These are phyloP conservation scores for Tetrastigma voinierianum DNA, from an alignment of 164 flowering plant genomes.

Conservation along the genomic window DNA sequence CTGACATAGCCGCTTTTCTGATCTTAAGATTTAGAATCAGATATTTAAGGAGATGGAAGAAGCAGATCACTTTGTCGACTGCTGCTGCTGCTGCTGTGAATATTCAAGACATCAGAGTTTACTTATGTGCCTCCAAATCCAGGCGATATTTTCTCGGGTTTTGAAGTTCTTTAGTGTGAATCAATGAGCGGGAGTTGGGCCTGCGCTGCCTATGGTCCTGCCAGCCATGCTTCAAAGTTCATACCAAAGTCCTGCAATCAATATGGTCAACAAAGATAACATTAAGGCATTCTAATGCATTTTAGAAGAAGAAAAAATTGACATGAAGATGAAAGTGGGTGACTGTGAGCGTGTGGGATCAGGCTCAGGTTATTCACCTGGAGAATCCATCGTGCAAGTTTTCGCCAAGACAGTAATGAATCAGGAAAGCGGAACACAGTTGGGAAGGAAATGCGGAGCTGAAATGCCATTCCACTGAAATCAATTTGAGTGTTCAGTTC, in stretches of 20 bases:
- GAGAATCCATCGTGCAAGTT: slow-evolving; percentile 59
- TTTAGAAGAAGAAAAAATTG: slow-evolving; percentile 39
- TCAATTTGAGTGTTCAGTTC: slow-evolving; percentile 58
- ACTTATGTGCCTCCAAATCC: slow-evolving; percentile 56
- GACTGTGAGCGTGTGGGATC: slow-evolving; percentile 90
- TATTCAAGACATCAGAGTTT: slow-evolving; percentile 51
- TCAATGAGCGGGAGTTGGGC: slow-evolving; percentile 54
- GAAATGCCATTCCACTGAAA: slow-evolving; percentile 50
- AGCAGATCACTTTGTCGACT: slow-evolving; percentile 44
- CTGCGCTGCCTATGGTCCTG: slow-evolving; percentile 58
- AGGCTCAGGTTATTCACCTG: slow-evolving; percentile 79
- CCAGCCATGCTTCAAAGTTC: slow-evolving; percentile 55
- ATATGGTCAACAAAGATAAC: slow-evolving; percentile 22
- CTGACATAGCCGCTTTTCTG: slow-evolving; percentile 46
- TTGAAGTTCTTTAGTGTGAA: slow-evolving; percentile 53
- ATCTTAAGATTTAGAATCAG: slow-evolving; percentile 24
- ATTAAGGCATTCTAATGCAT: slow-evolving; percentile 30
- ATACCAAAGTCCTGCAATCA: slow-evolving; percentile 54
- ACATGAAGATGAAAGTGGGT: slow-evolving; percentile 93
- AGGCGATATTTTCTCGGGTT: slow-evolving; percentile 57
- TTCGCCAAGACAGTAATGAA: slow-evolving; percentile 42
- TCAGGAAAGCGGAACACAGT: slow-evolving; percentile 66
- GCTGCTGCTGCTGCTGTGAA: slow-evolving; percentile 35
- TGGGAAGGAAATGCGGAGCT: slow-evolving; percentile 66
- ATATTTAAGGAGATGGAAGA: slow-evolving; percentile 38